Evolutionary conservation across 345 rosid species (phyloP), one percentile per base, ranked within the genome.

Genomic region (Orychophragmus violaceus): DNA sequence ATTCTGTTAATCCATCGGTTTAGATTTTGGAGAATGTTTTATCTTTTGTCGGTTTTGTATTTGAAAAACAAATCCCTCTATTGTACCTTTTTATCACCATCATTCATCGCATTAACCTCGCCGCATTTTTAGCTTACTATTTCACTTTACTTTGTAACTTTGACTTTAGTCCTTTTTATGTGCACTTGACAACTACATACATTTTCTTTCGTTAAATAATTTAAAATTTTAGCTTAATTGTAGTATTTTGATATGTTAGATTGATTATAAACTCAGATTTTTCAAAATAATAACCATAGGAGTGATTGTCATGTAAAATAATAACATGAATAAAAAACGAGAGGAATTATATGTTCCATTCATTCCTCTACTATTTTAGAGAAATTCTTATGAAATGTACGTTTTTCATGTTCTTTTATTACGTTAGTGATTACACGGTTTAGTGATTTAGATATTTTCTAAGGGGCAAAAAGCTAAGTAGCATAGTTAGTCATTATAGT

Each of bases 91-190:
- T 23, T 23, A 46, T 48, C 54, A 68, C 35, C 35, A 30, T 10
- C 8, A 32, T 37, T 68, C 46, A 6, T 56, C 27, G 17, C 33
- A 35, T 29, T 3, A 30, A 42, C 11, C 49, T 69, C 66, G 59
- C 67, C 74, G 74, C 67, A 69, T 50, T 59, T 50, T 59, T 37
- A 66, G 74, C 51, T 9, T 46, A 54, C 3, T 23, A 22, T 58
- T 45, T 17, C 21, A 42, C 28, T 19, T 0, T 64, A 13, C n/a
- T n/a, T n/a, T n/a, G n/a, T n/a, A n/a, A n/a, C n/a, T 0, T 22
- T 39, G 2, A 13, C 6, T 45, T 22, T 16, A 29, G 1, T 68
- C 57, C 18, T 45, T 35, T 57, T 29, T 18, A 39, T 39, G 45
- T n/a, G 16, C 1, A 39, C 19, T 41, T 41, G 6, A 14, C 13